Conservation (phyloP, 257 asterid genomes). For the Linaria vulgaris region DNA sequence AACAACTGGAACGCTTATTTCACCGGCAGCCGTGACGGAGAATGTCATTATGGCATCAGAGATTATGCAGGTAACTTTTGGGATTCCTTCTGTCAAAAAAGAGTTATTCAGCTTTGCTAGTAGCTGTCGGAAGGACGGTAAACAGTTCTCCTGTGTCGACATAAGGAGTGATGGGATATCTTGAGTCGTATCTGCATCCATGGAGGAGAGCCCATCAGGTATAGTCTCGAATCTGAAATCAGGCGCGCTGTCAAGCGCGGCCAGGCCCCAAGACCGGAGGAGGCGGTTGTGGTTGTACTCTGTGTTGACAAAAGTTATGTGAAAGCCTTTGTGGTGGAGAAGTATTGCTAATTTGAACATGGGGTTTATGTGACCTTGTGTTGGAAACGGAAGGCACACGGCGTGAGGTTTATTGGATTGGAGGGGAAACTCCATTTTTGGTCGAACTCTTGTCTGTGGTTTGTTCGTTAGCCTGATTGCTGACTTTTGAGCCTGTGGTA, state of each 20-base stretch:
- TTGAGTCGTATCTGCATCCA: constrained; percentile 18
- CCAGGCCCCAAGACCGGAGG: constrained; percentile 29
- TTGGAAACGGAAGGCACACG: constrained; percentile 36
- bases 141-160: constrained; percentile 17
- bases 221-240: constrained; percentile 3
- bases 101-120: constrained; percentile 20
- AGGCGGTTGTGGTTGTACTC: constrained; percentile 40
- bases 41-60: constrained; percentile 9
- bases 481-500: too few species aligned
- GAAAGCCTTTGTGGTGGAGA: constrained; percentile 35
- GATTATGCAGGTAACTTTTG: constrained; percentile 7
- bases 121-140: constrained; percentile 22
- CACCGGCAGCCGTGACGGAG: background rate
- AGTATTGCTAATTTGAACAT: constrained; percentile 38
- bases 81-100: background rate
- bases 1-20: constrained; percentile 5
- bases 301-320: constrained; percentile 35
- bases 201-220: background rate
- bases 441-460: too few species aligned
- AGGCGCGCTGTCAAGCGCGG: background rate
- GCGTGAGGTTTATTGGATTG: constrained; percentile 28
- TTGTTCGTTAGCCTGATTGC: too few species aligned
- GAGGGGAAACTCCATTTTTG: background rate
- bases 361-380: constrained; percentile 47
- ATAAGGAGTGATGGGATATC: constrained; percentile 18